These are phyloP conservation scores for Rhexocercosporidium sp. DNA, from an alignment of 2,329 filamentous ascomycete species.

Conservation along the genomic window DNA sequence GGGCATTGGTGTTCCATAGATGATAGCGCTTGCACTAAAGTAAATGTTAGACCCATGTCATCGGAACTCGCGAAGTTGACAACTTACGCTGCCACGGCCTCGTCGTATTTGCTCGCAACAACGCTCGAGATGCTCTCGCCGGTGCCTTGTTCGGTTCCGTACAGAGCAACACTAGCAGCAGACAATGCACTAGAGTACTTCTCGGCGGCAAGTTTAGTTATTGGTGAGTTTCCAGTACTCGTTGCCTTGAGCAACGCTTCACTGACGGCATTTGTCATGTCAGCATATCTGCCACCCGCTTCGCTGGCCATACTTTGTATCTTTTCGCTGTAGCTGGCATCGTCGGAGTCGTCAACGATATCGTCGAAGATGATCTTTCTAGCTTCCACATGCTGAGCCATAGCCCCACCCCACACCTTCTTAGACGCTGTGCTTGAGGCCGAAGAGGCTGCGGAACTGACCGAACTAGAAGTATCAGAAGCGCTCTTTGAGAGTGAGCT, in stretches of 20 bases:
- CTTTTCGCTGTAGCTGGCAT: slow-evolving; percentile 53
- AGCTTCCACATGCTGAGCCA: slow-evolving; percentile 50
- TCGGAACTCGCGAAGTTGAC: slow-evolving; percentile 18
- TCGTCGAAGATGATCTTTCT: slow-evolving; percentile 54
- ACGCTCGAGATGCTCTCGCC: slow-evolving; percentile 53
- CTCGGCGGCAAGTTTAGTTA: slow-evolving; percentile 58
- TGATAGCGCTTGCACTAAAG: slow-evolving; percentile 55
- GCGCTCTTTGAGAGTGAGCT: slow-evolving; percentile 42
- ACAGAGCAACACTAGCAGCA: slow-evolving; percentile 61
- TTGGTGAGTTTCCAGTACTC: slow-evolving; percentile 50
- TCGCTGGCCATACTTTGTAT: slow-evolving; percentile 56
- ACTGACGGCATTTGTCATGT: slow-evolving; percentile 59
- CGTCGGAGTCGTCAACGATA: slow-evolving; percentile 52
- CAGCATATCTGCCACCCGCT: slow-evolving; percentile 56
- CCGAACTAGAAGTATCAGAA: slow-evolving; percentile 36
- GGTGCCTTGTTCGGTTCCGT: slow-evolving; percentile 52
- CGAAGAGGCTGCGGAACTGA: slow-evolving; percentile 36
- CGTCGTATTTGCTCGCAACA: slow-evolving; percentile 58
- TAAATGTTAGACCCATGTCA: slow-evolving; percentile 17
- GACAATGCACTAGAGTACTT: slow-evolving; percentile 61
- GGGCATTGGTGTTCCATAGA: slow-evolving; percentile 72
- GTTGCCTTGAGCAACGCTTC: slow-evolving; percentile 56
- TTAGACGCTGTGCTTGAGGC: slow-evolving; percentile 44
- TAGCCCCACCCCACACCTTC: slow-evolving; percentile 54
- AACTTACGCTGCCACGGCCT: slow-evolving; percentile 61